phyloP scores from a whole-genome alignment of 371 early-diverging fungal species.

The Umbelopsis sp. region DNA sequence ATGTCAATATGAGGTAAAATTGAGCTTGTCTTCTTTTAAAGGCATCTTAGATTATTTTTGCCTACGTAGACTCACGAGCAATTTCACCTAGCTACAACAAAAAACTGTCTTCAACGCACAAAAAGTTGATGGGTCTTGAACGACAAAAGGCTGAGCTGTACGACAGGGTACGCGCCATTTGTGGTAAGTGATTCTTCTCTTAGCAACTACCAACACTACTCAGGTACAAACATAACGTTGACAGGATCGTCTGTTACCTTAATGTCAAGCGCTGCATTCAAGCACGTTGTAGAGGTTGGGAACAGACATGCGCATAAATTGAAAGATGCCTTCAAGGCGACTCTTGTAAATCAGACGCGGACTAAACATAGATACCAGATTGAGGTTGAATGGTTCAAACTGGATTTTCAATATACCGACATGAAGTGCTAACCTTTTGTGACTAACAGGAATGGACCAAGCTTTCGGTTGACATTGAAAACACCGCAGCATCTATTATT shows the following conservation, averaged over 20 bases:
- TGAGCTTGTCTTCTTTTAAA: too few species aligned
- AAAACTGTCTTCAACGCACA: constrained; percentile 22
- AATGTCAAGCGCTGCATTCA: constrained; percentile 36
- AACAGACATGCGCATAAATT: constrained; percentile 39
- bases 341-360: constrained; percentile 42
- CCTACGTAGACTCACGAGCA: neutral
- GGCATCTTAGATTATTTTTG: too few species aligned
- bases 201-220: neutral
- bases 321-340: constrained; percentile 25
- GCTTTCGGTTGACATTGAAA: constrained; percentile 53
- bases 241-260: constrained; percentile 33
- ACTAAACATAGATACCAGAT: constrained; percentile 56
- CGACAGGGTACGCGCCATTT: constrained; percentile 28
- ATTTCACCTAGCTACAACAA: constrained; percentile 21
- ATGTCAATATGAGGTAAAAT: constrained; percentile 35
- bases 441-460: constrained; percentile 40
- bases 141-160: constrained; percentile 31
- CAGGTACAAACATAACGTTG: neutral
- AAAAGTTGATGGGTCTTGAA: constrained; percentile 31
- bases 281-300: constrained; percentile 59
- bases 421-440: neutral
- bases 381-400: constrained; percentile 24
- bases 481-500: constrained; percentile 47
- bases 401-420: neutral
- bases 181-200: constrained; percentile 33